Evolutionary conservation across 352 stramenopile genomes (phyloP).

Genomic region (Pythium apleroticum): DNA sequence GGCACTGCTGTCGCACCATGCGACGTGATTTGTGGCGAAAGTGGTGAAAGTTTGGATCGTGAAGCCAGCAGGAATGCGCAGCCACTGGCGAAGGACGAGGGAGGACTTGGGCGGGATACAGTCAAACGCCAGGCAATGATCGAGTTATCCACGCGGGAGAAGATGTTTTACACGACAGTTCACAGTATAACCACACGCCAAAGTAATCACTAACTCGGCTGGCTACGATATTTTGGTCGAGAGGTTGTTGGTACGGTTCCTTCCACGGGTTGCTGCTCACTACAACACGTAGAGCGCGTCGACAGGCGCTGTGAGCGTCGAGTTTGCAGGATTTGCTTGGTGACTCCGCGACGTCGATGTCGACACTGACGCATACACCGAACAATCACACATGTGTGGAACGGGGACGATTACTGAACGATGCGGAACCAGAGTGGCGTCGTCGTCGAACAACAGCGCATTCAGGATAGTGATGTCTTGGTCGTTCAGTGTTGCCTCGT

Average conservation of each 20-base stretch:
- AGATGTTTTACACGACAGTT: neutral
- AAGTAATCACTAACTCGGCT: neutral
- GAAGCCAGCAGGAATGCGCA: neutral
- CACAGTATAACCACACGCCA: neutral
- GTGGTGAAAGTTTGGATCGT: neutral
- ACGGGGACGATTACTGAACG: neutral
- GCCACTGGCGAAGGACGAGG: no score
- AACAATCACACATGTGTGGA: neutral
- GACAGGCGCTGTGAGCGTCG: neutral
- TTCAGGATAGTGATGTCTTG: slow-evolving; percentile 18
- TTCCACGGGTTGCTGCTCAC: neutral
- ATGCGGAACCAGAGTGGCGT: neutral
- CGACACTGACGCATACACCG: neutral
- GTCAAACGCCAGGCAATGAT: neutral
- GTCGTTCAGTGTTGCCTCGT: slow-evolving; percentile 13
- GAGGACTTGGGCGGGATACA: no score
- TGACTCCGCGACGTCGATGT: neutral
- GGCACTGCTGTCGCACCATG: neutral
- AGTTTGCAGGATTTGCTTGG: neutral
- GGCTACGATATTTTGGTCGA: no score
- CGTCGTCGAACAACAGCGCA: slow-evolving; percentile 15
- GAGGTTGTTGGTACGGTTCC: no score
- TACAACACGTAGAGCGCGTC: neutral
- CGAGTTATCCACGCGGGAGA: neutral
- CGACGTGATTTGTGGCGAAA: neutral